Conservation (phyloP, 2,329 filamentous ascomycete species). For the Aspergillus flavus region DNA sequence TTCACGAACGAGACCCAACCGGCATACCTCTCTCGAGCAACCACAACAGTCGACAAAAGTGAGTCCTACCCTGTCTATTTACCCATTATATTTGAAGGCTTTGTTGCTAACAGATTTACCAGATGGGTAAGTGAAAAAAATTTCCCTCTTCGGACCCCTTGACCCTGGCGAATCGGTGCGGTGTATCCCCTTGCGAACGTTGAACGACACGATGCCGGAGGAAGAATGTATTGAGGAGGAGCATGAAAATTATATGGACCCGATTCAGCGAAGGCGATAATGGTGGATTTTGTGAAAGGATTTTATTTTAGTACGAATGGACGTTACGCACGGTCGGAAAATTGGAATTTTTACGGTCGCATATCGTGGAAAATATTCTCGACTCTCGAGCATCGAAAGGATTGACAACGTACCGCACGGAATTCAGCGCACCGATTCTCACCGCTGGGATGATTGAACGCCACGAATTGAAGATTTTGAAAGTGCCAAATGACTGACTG, state of each 20-base stretch:
- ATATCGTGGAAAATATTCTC: slow-evolving; percentile 10
- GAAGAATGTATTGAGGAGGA: background rate
- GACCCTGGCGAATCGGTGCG: slow-evolving; percentile 32
- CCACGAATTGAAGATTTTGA: background rate
- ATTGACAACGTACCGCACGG: slow-evolving; percentile 20
- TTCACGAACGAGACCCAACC: slow-evolving; percentile 38
- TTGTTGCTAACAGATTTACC: slow-evolving; percentile 34
- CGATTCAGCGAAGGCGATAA: background rate
- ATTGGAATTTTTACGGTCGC: slow-evolving; percentile 11
- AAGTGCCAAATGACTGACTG: slow-evolving; percentile 34
- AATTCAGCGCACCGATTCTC: slow-evolving; percentile 18
- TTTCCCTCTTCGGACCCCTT: slow-evolving; percentile 26
- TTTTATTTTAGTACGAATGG: slow-evolving; percentile 3
- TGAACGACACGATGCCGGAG: slow-evolving; percentile 21
- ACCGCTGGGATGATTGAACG: slow-evolving; percentile 8
- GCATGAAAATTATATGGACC: slow-evolving; percentile 1
- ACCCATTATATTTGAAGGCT: slow-evolving; percentile 19
- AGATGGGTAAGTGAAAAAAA: slow-evolving; percentile 65
- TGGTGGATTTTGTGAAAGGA: background rate
- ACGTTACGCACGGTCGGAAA: slow-evolving; percentile 7
- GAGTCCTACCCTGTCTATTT: slow-evolving; percentile 28
- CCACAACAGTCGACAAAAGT: slow-evolving; percentile 59
- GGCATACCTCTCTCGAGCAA: slow-evolving; percentile 41
- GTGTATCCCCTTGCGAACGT: slow-evolving; percentile 31
- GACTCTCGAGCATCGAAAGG: slow-evolving; percentile 14